A percentile compares a stretch with the other conserved stretches of the same genome.
These are phyloP conservation scores for Tulasnella sp. DNA, from an alignment of 768 basidiomycete genomes.

Conservation along the genomic window DNA sequence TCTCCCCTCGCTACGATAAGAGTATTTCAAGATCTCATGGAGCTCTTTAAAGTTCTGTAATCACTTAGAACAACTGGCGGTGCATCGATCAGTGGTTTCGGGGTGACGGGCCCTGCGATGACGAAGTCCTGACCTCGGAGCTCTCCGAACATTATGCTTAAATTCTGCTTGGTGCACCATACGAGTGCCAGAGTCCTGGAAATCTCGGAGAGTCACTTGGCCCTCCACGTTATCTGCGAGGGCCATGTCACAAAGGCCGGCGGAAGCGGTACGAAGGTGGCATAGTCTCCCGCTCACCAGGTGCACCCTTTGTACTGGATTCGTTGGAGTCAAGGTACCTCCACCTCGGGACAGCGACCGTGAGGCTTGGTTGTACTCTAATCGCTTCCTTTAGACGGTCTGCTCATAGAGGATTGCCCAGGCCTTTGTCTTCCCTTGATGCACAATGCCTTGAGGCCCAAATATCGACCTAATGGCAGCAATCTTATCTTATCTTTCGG, in stretches of 20 bases:
- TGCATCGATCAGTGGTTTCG: not conserved
- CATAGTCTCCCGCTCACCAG: not conserved
- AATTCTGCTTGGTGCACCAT: not conserved
- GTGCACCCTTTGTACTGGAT: constrained; percentile 4
- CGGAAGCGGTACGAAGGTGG: not conserved
- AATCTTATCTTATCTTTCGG: not conserved
- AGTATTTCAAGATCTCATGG: not conserved
- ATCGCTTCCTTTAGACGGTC: not conserved
- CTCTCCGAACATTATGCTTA: not conserved
- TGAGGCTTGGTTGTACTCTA: not conserved
- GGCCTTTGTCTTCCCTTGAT: not conserved
- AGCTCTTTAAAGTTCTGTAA: not conserved
- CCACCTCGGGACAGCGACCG: not conserved
- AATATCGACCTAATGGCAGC: too few relatives aligned
- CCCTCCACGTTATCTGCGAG: not conserved
- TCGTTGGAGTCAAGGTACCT: not conserved
- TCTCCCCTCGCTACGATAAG: not conserved
- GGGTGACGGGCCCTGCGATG: not conserved
- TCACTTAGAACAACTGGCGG: not conserved
- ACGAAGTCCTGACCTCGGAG: not conserved
- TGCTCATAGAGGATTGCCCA: not conserved
- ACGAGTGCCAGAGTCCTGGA: not conserved
- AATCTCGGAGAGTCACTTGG: not conserved
- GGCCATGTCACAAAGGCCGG: not conserved
- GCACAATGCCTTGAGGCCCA: not conserved